A percentile compares a stretch with the other conserved stretches of the same genome.
Conservation (phyloP, 164 flowering plant genomes). For the Sextonia rubra region DNA sequence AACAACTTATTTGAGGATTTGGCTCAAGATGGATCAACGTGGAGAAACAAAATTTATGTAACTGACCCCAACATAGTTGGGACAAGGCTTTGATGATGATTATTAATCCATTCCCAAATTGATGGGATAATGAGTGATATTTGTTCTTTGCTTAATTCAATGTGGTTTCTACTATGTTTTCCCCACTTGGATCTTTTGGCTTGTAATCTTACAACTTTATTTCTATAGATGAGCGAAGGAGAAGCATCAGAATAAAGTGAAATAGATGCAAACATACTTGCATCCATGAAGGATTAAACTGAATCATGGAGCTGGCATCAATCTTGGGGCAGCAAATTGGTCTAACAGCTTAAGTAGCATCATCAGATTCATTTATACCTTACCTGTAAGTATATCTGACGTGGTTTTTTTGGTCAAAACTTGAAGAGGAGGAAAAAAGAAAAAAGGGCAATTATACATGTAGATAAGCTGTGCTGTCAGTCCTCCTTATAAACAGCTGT, state of each 20-base stretch:
- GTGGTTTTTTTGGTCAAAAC: background rate
- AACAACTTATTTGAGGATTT: too few relatives aligned
- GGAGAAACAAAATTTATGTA: background rate
- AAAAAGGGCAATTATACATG: background rate
- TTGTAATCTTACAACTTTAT: background rate
- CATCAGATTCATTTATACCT: background rate
- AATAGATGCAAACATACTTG: background rate
- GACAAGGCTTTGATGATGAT: too few relatives aligned
- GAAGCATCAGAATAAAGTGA: background rate
- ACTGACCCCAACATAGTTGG: too few relatives aligned
- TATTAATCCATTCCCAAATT: background rate
- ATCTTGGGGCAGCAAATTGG: background rate
- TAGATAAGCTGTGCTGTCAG: constrained; percentile 31
- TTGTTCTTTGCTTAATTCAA: background rate
- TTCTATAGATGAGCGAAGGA: constrained; percentile 1
- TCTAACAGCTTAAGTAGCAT: background rate
- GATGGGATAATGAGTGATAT: background rate
- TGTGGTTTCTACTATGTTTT: background rate
- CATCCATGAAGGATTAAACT: background rate
- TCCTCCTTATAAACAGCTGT: background rate
- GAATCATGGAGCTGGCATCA: background rate
- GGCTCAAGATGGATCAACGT: too few relatives aligned
- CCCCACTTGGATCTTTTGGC: too few relatives aligned
- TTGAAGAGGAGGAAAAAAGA: background rate
- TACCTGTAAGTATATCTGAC: constrained; percentile 2